These are phyloP conservation scores for Silene coronaria DNA, from an alignment of 179 eudicot species.

Conservation along the genomic window DNA sequence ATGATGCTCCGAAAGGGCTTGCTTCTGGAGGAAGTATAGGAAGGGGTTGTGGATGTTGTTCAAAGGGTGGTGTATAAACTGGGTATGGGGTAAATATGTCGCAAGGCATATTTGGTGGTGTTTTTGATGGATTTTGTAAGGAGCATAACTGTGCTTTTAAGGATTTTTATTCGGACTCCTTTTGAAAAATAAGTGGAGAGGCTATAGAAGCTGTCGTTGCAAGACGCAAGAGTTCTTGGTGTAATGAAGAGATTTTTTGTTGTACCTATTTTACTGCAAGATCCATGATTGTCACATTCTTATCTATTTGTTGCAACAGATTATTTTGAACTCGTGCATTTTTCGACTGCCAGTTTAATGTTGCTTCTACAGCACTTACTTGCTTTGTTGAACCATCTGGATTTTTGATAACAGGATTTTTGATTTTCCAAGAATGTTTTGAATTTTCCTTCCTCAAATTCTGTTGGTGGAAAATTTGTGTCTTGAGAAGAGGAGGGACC, in stretches of 20 bases:
- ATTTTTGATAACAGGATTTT: neutral
- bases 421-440: neutral
- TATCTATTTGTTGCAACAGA: neutral
- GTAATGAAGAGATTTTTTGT: conserved; percentile 3
- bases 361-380: neutral
- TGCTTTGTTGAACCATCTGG: neutral
- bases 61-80: neutral
- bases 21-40: too few relatives aligned
- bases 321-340: neutral
- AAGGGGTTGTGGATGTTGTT: too few relatives aligned
- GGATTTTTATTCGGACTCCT: neutral
- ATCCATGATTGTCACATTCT: neutral
- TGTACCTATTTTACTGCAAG: neutral
- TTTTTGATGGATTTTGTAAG: neutral
- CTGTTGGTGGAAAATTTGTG: neutral
- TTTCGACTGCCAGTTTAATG: neutral
- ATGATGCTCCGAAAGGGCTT: too few relatives aligned
- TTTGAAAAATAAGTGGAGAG: neutral
- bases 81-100: conserved; percentile 2
- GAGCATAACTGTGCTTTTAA: neutral
- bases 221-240: neutral
- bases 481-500: neutral
- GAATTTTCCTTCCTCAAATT: neutral
- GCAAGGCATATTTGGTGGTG: neutral
- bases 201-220: neutral